A percentile compares a stretch with the other conserved stretches of the same genome.
phyloP scores from a whole-genome alignment of 495 filamentous ascomycete species.

The Aspergillus panamensis region DNA sequence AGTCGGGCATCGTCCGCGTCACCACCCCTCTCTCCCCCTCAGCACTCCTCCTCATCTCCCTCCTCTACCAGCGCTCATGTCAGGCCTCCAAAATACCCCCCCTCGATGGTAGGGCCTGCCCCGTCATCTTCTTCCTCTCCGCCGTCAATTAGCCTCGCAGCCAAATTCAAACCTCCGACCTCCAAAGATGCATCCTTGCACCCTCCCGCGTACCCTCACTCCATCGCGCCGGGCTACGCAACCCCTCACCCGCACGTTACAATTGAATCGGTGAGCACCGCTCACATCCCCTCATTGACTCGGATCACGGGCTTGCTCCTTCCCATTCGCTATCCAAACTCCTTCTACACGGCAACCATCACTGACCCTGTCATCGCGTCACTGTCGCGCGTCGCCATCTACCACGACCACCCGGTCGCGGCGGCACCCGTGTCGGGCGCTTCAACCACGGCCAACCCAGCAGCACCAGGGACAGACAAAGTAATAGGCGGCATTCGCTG shows the following conservation, averaged over 20 bases:
- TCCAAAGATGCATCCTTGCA: constrained; percentile 28
- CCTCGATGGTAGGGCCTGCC: constrained; percentile 23
- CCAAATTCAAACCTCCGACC: constrained; percentile 26
- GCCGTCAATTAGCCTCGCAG: constrained; percentile 19
- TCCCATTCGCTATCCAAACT: constrained; percentile 80
- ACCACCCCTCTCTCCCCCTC: constrained; percentile 28
- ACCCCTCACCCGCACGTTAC: constrained; percentile 44
- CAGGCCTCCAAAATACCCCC: constrained; percentile 34
- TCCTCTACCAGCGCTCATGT: constrained; percentile 15
- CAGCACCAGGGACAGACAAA: constrained; percentile 44
- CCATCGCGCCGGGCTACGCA: constrained; percentile 29
- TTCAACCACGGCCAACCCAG: constrained; percentile 3
- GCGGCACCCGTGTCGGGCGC: constrained; percentile 33
- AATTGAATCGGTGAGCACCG: constrained; percentile 55
- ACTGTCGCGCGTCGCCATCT: constrained; percentile 75
- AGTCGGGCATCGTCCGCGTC: constrained; percentile 24
- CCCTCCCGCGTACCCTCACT: constrained; percentile 33
- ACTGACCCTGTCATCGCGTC: constrained; percentile 61
- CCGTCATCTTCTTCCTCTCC: constrained; percentile 21
- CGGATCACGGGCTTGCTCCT: constrained; percentile 81
- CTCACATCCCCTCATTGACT: constrained; percentile 68
- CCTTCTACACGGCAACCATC: constrained; percentile 78
- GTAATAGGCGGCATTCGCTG: constrained; percentile 83
- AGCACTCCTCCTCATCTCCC: constrained; percentile 14
- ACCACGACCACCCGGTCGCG: constrained; percentile 48